phyloP scores from a whole-genome alignment of 495 filamentous ascomycete genomes.

The Platismatia glauca region DNA sequence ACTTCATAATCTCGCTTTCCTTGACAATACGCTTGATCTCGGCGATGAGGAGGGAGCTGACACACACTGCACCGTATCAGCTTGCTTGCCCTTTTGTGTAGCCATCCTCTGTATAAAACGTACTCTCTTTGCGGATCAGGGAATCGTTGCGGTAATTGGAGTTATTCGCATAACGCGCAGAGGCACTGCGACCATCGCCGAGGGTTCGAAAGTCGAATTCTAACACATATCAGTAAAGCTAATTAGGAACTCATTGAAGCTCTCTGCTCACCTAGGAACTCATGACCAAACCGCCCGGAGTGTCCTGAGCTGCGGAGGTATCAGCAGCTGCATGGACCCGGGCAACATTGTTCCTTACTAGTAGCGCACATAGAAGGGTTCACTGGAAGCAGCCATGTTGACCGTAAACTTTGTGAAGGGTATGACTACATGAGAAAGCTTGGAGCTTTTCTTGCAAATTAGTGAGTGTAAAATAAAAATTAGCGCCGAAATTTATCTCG shows the following conservation, averaged over 20 bases:
- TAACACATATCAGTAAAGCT: constrained; percentile 36
- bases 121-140: constrained; percentile 98
- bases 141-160: constrained; percentile 99
- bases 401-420: not conserved
- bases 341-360: constrained; percentile 56
- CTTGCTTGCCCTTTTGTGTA: not conserved
- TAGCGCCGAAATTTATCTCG: constrained; percentile 19
- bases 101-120: constrained; percentile 31
- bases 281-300: constrained; percentile 94
- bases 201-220: constrained; percentile 96
- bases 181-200: constrained; percentile 89
- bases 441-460: not conserved
- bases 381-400: constrained; percentile 46
- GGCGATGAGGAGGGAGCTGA: constrained; percentile 82
- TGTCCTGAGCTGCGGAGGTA: constrained; percentile 72
- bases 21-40: constrained; percentile 97
- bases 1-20: constrained; percentile 98
- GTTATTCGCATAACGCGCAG: constrained; percentile 97
- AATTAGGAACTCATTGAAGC: not conserved
- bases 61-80: constrained; percentile 65
- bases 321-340: constrained; percentile 44
- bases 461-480: constrained; percentile 7
- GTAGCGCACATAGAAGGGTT: constrained; percentile 94
- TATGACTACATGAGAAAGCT: too few species aligned
- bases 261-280: constrained; percentile 72